A percentile compares a stretch with the other conserved stretches of the same genome.
Evolutionary conservation across 768 basidiomycete species (phyloP).

Genomic region (Russula sp.): DNA sequence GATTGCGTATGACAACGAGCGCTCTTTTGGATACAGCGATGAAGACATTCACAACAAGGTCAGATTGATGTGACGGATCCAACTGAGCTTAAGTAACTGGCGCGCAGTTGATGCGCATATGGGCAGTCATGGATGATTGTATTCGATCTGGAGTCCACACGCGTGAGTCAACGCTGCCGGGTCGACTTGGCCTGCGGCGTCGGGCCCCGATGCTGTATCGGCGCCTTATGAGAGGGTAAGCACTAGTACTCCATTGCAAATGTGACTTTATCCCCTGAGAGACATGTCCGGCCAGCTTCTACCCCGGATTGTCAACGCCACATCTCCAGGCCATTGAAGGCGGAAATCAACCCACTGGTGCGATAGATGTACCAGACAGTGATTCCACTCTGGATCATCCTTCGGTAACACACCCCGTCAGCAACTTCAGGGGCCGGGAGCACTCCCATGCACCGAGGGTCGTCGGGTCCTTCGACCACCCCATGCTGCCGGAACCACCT

Average conservation of each 20-base stretch:
- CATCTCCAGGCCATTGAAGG: conserved; percentile 32
- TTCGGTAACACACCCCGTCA: not conserved
- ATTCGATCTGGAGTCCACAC: conserved; percentile 82
- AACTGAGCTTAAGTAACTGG: conserved; percentile 1
- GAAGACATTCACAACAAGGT: conserved; percentile 72
- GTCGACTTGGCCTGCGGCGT: conserved; percentile 69
- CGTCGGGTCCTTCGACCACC: conserved; percentile 72
- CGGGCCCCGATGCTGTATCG: conserved; percentile 86
- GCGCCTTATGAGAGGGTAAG: conserved; percentile 82
- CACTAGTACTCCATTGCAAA: conserved; percentile 19
- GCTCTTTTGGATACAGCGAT: conserved; percentile 67
- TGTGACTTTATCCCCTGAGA: not conserved
- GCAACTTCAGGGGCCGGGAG: not conserved
- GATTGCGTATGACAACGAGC: conserved; percentile 89
- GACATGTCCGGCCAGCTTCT: conserved; percentile 34
- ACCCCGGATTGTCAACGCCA: conserved; percentile 39
- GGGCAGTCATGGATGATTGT: conserved; percentile 90
- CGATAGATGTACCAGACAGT: conserved; percentile 20
- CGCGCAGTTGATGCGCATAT: conserved; percentile 60
- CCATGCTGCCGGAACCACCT: conserved; percentile 73
- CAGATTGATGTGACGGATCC: conserved; percentile 6
- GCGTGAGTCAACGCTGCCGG: conserved; percentile 73
- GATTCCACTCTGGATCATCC: conserved; percentile 21
- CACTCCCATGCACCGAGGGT: conserved; percentile 38
- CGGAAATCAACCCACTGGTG: conserved; percentile 23